Percentiles rank a stretch among this genome's conserved stretches.
These are phyloP conservation scores for Malassezia slooffiae DNA, from an alignment of 1,284 basidiomycete species.

Conservation along the genomic window DNA sequence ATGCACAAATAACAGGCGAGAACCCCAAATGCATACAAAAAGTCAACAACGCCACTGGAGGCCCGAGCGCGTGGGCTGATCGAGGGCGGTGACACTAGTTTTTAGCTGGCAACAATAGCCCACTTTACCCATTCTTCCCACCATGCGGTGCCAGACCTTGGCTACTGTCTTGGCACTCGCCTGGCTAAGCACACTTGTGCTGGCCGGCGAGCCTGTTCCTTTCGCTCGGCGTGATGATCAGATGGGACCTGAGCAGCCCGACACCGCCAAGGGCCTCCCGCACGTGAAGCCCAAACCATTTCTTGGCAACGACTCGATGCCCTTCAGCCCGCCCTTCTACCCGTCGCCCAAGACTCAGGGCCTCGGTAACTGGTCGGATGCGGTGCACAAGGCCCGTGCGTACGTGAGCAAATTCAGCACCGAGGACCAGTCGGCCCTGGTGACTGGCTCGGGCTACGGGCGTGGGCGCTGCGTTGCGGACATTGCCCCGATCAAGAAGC, in stretches of 20 bases:
- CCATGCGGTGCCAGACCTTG: too few relatives aligned
- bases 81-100: too few relatives aligned
- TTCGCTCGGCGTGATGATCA: constrained; percentile 9
- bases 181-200: too few relatives aligned
- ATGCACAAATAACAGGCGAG: too few relatives aligned
- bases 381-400: constrained; percentile 50
- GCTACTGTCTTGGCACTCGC: too few relatives aligned
- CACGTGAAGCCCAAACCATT: constrained; percentile 14
- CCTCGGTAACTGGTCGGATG: constrained; percentile 55
- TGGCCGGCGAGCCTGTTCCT: too few relatives aligned
- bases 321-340: constrained; percentile 29
- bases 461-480: constrained; percentile 35
- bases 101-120: too few relatives aligned
- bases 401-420: constrained; percentile 48
- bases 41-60: too few relatives aligned
- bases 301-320: constrained; percentile 25
- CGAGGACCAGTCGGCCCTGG: constrained; percentile 50
- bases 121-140: too few relatives aligned
- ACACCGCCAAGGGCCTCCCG: constrained; percentile 2
- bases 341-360: constrained; percentile 24
- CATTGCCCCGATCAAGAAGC: constrained; percentile 50
- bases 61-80: too few relatives aligned
- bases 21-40: too few relatives aligned
- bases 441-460: constrained; percentile 44
- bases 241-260: constrained; percentile 1